These are phyloP conservation scores for Porodaedalea pini DNA, from an alignment of 1,284 basidiomycete genomes.

Conservation along the genomic window DNA sequence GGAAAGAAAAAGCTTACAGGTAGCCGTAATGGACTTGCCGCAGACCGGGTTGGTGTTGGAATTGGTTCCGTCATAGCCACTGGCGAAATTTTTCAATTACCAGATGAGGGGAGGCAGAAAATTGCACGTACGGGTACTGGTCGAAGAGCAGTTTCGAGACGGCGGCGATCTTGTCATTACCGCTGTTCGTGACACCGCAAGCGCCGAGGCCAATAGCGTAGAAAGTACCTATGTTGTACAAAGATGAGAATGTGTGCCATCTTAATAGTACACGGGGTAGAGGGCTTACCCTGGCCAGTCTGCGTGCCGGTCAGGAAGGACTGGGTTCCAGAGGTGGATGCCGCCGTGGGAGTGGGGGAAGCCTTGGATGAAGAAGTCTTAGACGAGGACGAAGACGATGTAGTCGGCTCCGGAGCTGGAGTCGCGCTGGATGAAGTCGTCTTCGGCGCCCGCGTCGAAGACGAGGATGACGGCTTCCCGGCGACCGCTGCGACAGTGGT, in stretches of 20 bases:
- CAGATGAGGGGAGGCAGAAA: not conserved
- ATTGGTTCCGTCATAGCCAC: constrained; percentile 34
- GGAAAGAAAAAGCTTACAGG: constrained; percentile 26
- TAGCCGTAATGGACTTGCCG: constrained; percentile 35
- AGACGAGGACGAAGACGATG: not conserved
- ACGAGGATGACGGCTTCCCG: not conserved
- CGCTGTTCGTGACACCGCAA: constrained; percentile 29
- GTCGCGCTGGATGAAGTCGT: not conserved
- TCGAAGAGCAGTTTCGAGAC: constrained; percentile 38
- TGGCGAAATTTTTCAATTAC: constrained; percentile 12
- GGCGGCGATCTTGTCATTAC: constrained; percentile 35
- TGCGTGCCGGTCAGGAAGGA: constrained; percentile 16
- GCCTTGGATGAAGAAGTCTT: no score
- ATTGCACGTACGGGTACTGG: constrained; percentile 33
- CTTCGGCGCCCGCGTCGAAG: not conserved
- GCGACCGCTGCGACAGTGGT: not conserved
- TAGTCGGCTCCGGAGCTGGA: not conserved
- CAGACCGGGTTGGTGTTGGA: constrained; percentile 47
- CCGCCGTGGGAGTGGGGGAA: not conserved
- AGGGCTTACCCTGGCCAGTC: constrained; percentile 14
- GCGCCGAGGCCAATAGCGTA: constrained; percentile 30
- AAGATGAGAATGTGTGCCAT: not conserved
- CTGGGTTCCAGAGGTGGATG: not conserved
- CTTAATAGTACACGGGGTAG: not conserved
- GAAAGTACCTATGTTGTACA: constrained; percentile 20